phyloP scores from a whole-genome alignment of 129 eudicot genomes.

The Tagetes erecta region DNA sequence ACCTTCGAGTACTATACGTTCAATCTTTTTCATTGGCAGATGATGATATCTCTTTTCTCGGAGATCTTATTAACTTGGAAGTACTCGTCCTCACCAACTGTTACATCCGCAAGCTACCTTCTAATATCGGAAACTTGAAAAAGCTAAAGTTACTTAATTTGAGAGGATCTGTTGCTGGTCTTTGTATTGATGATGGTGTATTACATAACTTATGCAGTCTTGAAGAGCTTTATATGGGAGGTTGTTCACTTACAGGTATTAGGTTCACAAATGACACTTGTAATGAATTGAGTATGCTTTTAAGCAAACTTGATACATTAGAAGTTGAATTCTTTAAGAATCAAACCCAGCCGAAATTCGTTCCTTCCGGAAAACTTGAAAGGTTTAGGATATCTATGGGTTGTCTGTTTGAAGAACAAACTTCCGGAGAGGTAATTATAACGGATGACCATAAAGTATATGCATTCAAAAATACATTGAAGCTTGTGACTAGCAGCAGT shows the following conservation, averaged over 20 bases:
- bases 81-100: neutral
- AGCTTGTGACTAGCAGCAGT: neutral
- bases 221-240: conserved; percentile 2
- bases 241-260: neutral
- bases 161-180: neutral
- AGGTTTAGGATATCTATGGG: neutral
- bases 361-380: neutral
- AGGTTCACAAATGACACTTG: neutral
- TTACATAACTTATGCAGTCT: neutral
- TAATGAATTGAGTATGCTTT: neutral
- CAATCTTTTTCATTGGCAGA: neutral
- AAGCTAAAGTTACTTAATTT: neutral
- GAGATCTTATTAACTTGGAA: neutral
- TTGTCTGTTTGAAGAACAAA: neutral
- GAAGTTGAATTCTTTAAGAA: neutral
- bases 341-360: neutral
- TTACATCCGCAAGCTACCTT: neutral
- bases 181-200: neutral
- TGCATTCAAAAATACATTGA: neutral
- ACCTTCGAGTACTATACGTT: neutral
- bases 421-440: too few relatives aligned
- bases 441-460: too few relatives aligned
- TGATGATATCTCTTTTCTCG: neutral
- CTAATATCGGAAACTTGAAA: neutral
- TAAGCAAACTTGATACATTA: neutral